Evolutionary conservation across 257 asterid genomes (phyloP), one percentile per base, ranked within the genome.

Genomic region (Leonotis leonurus): DNA sequence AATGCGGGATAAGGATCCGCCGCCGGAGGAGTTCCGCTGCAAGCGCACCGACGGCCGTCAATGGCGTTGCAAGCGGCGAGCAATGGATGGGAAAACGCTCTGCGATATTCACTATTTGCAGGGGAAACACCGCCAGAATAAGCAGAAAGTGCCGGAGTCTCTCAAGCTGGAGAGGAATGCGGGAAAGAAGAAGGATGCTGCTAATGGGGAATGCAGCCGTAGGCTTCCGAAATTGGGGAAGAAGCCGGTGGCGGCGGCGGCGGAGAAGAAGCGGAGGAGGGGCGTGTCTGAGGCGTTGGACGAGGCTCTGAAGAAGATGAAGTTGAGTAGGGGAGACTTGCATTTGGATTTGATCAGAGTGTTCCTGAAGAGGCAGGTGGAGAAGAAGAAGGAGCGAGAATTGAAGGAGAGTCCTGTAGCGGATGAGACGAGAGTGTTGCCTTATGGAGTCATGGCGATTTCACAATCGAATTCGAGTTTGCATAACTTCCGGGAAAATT

Each of bases 11-110:
- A 78, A 74, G 22, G 92, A 77, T 59, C 72, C 67, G 69, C 80
- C 88, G 76, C 95, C 92, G 82, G 99, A 93, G 48, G 84, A 89
- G 55, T 63, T 83, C 64, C 95, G 99, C 52, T 93, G 99, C 85
- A 88, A 88, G 75, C 71, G 99, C 45, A 89, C 97, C 0, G 99
- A 93, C 82, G 99, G 99, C 65, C 86, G 99, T 33, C 89, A 83
- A 77, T 93, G 99, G 99, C 81, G 97, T 82, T 93, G 99, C 86
- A 78, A 77, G 27, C 85, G 94, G 55, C 82, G 77, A 2, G 95
- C 88, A 21, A 70, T 85, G 82, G 96, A 77, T n/a, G 97, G 95
- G 26, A 83, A 76, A 13, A 85, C 90, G 78, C 94, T 93, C 16
- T 93, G 99, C 72, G 95, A 89, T 29, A 78, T 93, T 71, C 99